These are phyloP conservation scores for Calonectria pauciramosa DNA, from an alignment of 2,329 filamentous ascomycete species.

Conservation along the genomic window DNA sequence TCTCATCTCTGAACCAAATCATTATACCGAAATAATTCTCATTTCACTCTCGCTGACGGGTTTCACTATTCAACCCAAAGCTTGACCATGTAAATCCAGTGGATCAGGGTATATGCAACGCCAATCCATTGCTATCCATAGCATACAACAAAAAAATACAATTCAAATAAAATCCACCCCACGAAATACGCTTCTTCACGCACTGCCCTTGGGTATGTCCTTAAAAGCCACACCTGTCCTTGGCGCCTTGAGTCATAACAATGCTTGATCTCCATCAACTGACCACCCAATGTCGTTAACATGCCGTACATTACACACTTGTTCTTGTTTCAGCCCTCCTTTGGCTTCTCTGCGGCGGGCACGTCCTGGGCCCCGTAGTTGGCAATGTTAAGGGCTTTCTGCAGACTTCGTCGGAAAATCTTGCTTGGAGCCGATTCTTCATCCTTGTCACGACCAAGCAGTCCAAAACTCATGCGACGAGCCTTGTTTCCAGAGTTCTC, in stretches of 20 bases:
- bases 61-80: background rate
- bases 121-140: constrained; percentile 24
- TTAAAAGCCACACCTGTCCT: background rate
- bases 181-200: background rate
- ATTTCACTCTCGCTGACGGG: background rate
- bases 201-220: background rate
- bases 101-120: constrained; percentile 41
- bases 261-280: background rate
- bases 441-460: constrained; percentile 58
- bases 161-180: constrained; percentile 15
- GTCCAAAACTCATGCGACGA: constrained; percentile 63
- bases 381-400: constrained; percentile 60
- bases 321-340: constrained; percentile 10
- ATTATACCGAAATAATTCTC: background rate
- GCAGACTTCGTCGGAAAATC: constrained; percentile 61
- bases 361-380: constrained; percentile 34
- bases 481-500: constrained; percentile 46
- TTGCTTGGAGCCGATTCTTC: constrained; percentile 52
- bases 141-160: constrained; percentile 21
- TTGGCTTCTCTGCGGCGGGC: constrained; percentile 31
- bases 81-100: constrained; percentile 22
- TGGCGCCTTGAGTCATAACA: constrained; percentile 23
- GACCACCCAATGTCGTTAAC: constrained; percentile 21
- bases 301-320: background rate
- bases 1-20: background rate